Percentiles rank a stretch among this genome's conserved stretches.
Conservation (phyloP, 208 protist genomes). For the Kentomonas sorsogonicus region DNA sequence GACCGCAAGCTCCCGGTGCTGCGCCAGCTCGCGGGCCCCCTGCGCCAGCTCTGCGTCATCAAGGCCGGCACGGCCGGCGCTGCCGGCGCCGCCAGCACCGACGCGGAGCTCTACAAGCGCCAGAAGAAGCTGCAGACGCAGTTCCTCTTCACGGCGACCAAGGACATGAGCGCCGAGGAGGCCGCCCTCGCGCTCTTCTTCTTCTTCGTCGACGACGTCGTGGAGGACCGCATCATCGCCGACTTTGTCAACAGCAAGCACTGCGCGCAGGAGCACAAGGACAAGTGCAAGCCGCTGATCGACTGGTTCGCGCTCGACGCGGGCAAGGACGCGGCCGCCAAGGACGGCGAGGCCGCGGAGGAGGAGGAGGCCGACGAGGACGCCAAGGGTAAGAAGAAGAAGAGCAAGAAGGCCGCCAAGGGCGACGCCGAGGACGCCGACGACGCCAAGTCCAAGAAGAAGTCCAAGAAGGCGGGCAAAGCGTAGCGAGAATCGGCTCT, state of each 20-base stretch:
- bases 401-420: slow-evolving; percentile 5
- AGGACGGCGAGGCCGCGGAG: slow-evolving; percentile 17
- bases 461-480: slow-evolving; percentile 5
- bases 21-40: background rate
- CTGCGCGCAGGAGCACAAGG: slow-evolving; percentile 22
- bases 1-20: slow-evolving; percentile 72
- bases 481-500: slow-evolving; percentile 2
- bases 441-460: slow-evolving; percentile 14
- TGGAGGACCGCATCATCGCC: slow-evolving; percentile 46
- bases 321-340: background rate
- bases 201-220: slow-evolving; percentile 67
- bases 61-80: background rate
- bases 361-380: slow-evolving; percentile 40
- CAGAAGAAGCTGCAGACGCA: slow-evolving; percentile 33
- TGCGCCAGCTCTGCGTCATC: background rate
- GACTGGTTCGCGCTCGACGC: slow-evolving; percentile 1
- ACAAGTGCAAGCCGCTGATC: slow-evolving; percentile 22
- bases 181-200: slow-evolving; percentile 63
- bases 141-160: slow-evolving; percentile 51
- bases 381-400: slow-evolving; percentile 27
- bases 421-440: slow-evolving; percentile 3
- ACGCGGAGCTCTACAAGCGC: background rate
- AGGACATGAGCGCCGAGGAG: slow-evolving; percentile 46
- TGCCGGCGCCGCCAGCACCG: background rate
- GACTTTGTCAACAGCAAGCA: slow-evolving; percentile 33